A percentile compares a stretch with the other conserved stretches of the same genome.
Evolutionary conservation across 164 flowering plant genomes (phyloP).

Genomic region (Berberis thunbergii): DNA sequence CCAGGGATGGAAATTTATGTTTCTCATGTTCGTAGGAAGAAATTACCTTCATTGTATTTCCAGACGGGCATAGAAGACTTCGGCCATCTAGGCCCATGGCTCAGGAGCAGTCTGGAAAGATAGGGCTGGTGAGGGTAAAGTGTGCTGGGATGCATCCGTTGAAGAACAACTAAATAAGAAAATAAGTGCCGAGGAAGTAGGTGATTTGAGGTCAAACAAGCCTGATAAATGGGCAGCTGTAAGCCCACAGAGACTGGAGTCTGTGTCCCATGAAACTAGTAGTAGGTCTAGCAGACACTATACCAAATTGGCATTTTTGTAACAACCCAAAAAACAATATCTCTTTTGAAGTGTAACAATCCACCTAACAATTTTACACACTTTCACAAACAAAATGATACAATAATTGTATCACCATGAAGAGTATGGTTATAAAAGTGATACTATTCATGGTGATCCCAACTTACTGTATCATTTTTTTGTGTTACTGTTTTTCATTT

Average conservation of each 20-base stretch:
- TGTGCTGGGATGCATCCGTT: constrained; percentile 19
- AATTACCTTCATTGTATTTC: constrained; percentile 76
- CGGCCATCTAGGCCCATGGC: constrained; percentile 37
- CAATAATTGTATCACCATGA: too few species aligned
- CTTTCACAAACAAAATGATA: too few species aligned
- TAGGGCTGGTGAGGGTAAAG: constrained; percentile 19
- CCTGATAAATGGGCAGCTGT: constrained; percentile 14
- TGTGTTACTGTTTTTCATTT: too few species aligned
- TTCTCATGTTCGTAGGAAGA: constrained; percentile 83
- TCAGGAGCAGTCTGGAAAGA: constrained; percentile 29
- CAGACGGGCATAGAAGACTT: constrained; percentile 61
- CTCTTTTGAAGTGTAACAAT: too few species aligned
- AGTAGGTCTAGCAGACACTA: neutral
- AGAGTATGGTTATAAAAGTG: too few species aligned
- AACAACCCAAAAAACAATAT: too few species aligned
- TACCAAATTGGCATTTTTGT: too few species aligned
- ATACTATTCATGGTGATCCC: too few species aligned
- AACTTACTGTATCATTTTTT: too few species aligned
- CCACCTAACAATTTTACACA: too few species aligned
- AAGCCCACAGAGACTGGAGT: constrained; percentile 21
- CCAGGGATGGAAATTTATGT: constrained; percentile 93
- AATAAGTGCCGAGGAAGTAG: constrained; percentile 13
- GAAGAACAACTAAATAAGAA: constrained; percentile 20
- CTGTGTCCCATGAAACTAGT: constrained; percentile 25
- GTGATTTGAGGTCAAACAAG: constrained; percentile 12